Conservation (phyloP, 202 grass and related monocot genomes). For the Musa balbisiana region DNA sequence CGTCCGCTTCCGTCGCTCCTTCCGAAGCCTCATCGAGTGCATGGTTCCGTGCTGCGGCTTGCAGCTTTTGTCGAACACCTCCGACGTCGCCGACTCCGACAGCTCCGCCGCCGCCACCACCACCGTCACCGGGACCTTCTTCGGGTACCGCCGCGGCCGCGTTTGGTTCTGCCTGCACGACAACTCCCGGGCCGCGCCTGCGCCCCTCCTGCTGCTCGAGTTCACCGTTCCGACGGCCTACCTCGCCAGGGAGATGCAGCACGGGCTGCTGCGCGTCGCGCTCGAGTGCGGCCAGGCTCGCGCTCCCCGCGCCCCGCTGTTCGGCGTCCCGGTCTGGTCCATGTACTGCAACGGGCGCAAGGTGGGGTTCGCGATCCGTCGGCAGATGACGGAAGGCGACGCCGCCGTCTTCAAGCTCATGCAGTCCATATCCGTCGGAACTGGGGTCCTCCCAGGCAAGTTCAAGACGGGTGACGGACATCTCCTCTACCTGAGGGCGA, state of each 20-base stretch:
- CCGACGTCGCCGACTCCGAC: neutral
- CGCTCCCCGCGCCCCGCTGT: neutral
- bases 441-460: constrained; percentile 20
- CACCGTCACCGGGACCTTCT: constrained; percentile 25
- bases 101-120: neutral
- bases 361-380: constrained; percentile 26
- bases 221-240: constrained; percentile 29
- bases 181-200: neutral
- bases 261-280: constrained; percentile 29
- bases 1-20: constrained; percentile 23
- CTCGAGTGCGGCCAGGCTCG: constrained; percentile 17
- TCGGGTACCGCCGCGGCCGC: constrained; percentile 22
- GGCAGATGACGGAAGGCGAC: constrained; percentile 18
- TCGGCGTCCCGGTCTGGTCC: constrained; percentile 24
- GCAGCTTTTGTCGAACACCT: neutral
- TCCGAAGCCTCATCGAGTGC: constrained; percentile 27
- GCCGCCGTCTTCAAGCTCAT: constrained; percentile 21
- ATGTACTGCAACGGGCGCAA: constrained; percentile 40
- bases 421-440: constrained; percentile 27
- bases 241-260: constrained; percentile 32
- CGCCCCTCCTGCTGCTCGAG: constrained; percentile 23
- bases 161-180: constrained; percentile 23
- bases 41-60: constrained; percentile 24
- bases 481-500: constrained; percentile 26
- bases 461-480: constrained; percentile 14